Evolutionary conservation across 2,329 filamentous ascomycete species (phyloP).

Genomic region (Sphaerulina vaccinii): DNA sequence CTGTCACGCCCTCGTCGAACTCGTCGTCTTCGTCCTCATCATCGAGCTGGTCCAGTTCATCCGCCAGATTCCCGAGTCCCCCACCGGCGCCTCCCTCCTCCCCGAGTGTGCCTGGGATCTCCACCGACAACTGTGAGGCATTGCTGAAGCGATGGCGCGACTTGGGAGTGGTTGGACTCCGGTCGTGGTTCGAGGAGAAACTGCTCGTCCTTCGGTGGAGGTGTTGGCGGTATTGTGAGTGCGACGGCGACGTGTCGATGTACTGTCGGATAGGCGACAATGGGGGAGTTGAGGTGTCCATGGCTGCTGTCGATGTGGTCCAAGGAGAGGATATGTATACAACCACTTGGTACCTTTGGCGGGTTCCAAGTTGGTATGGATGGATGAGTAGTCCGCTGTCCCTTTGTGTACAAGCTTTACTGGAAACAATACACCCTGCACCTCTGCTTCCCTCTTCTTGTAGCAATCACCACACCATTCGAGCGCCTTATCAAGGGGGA

Average conservation of each 20-base stretch:
- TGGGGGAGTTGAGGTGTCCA: constrained; percentile 42
- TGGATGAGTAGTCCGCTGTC: no score
- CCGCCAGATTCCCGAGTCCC: constrained; percentile 73
- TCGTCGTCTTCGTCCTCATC: constrained; percentile 48
- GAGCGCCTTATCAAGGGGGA: no score
- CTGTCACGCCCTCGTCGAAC: constrained; percentile 30
- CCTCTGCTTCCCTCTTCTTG: no score
- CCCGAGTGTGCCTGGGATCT: constrained; percentile 37
- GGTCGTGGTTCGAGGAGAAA: constrained; percentile 44
- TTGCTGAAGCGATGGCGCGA: constrained; percentile 39
- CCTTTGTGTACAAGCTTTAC: no score
- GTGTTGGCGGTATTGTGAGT: constrained; percentile 30
- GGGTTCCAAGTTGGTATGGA: no score
- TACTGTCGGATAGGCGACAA: constrained; percentile 44
- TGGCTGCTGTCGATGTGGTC: constrained; percentile 6
- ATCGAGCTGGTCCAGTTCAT: constrained; percentile 74
- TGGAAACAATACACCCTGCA: no score
- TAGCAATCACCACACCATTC: no score
- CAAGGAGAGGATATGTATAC: no score
- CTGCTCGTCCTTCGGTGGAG: constrained; percentile 38
- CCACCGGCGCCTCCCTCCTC: constrained; percentile 45
- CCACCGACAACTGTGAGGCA: constrained; percentile 38
- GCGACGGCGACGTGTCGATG: constrained; percentile 43
- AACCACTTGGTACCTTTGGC: no score
- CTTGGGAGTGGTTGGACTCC: constrained; percentile 46